phyloP scores from a whole-genome alignment of 768 basidiomycete species.

The Boletus vermiculosoides region DNA sequence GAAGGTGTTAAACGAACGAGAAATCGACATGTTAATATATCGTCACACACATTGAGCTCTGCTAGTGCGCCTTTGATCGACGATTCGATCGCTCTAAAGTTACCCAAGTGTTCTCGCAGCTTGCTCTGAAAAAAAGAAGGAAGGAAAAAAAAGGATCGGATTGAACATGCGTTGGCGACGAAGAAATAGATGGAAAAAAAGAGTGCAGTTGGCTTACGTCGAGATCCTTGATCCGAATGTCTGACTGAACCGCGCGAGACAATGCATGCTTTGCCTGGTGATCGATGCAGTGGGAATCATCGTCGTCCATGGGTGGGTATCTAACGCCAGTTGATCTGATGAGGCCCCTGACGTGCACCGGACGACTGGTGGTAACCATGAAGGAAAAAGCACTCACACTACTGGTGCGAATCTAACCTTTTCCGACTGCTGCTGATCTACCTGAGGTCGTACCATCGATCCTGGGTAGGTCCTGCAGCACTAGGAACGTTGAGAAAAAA shows the following conservation, averaged over 20 bases:
- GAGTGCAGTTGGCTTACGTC: slow-evolving; percentile 39
- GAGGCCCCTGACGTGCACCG: slow-evolving; percentile 13
- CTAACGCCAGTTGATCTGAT: background rate
- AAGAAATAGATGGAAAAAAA: background rate
- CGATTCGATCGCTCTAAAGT: slow-evolving; percentile 71
- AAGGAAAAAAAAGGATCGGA: background rate
- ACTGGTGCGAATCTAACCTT: background rate
- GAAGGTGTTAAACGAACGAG: background rate
- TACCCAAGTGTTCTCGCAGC: slow-evolving; percentile 68
- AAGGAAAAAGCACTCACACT: slow-evolving; percentile 14
- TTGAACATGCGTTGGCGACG: background rate
- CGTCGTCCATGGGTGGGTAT: slow-evolving; percentile 12
- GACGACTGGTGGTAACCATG: background rate
- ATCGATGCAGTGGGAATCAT: slow-evolving; percentile 34
- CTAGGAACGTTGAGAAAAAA: background rate
- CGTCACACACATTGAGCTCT: slow-evolving; percentile 52
- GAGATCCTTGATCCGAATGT: slow-evolving; percentile 59
- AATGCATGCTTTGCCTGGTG: slow-evolving; percentile 45
- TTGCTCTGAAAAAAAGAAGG: slow-evolving; percentile 43
- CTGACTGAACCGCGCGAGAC: slow-evolving; percentile 47
- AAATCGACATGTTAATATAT: background rate
- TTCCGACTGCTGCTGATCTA: background rate
- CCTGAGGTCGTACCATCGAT: slow-evolving; percentile 3
- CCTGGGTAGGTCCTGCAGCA: background rate
- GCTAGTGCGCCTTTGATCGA: slow-evolving; percentile 63